Evolutionary conservation across 257 asterid species (phyloP), one percentile per base, ranked within the genome.

Genomic region (Thymus quinquecostatus): DNA sequence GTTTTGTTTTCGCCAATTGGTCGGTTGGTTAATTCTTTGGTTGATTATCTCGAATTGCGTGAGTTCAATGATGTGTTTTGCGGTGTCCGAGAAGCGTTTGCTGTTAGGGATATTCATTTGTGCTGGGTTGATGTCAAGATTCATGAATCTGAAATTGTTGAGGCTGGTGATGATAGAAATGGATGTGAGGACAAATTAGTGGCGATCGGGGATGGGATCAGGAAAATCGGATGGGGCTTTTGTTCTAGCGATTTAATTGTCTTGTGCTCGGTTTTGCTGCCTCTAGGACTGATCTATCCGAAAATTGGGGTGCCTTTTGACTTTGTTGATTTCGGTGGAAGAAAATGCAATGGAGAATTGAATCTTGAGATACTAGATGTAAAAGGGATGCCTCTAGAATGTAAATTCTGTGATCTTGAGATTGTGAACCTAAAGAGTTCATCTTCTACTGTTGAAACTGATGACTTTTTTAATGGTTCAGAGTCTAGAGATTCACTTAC

Each of bases 211-310:
- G 83, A 82, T 51, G 75, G 77, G 55, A 69, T 85, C 64, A 71
- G 74, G 70, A 80, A 82, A 69, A 84, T 84, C 55, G 95, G 96
- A 13, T 94, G 95, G 96, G 89, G 96, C 3, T 81, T 77, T 87
- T 85, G 93, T 79, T 88, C 97, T 8, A 89, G 88, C 9, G 85
- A 91, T 77, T 71, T 82, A 49, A 73, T 89, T 80, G 77, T 85
- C 44, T 78, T 89, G 60, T 92, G 96, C 58, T 88, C 98, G 11
- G 95, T 87, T 73, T 62, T 94, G 68, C 47, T 91, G 83, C 97
- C 99, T 8, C 82, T 91, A 28, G 96, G 88, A 27, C 82, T 95
- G 82, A 82, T 95, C 76, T 91, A 88, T 80, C 96, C 98, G 0
- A 80, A 68, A 62, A 79, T 93, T 53, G 92, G 92, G 56, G 38